Evolutionary conservation across 306 rosid species (phyloP).

Genomic region (Fragaria vesca): DNA sequence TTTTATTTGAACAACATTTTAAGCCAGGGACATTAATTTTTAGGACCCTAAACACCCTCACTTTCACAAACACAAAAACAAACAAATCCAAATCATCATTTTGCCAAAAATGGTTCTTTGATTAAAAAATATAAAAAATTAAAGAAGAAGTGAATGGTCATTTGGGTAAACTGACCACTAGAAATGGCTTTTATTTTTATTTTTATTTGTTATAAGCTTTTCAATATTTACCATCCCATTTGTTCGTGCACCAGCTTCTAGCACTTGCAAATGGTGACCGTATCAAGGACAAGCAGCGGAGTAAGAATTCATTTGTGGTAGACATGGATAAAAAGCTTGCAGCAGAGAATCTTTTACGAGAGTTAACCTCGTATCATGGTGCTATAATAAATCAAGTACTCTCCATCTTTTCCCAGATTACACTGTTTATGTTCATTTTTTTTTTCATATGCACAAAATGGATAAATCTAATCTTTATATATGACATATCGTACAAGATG

Average conservation of each 20-base stretch:
- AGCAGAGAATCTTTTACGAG: slow-evolving; percentile 76
- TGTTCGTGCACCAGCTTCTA: slow-evolving; percentile 55
- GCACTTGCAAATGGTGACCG: slow-evolving; percentile 92
- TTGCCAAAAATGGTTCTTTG: not conserved
- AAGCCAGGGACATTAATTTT: not conserved
- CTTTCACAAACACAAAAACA: not conserved
- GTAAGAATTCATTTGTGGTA: slow-evolving; percentile 84
- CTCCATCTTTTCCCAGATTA: not conserved
- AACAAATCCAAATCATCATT: not conserved
- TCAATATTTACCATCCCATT: slow-evolving; percentile 14
- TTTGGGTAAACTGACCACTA: not conserved
- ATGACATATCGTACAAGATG: slow-evolving; percentile 43
- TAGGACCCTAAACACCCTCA: not conserved
- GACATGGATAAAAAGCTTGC: slow-evolving; percentile 94
- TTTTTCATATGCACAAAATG: slow-evolving; percentile 2
- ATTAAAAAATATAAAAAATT: not conserved
- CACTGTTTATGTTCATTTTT: not conserved
- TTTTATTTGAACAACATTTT: not conserved
- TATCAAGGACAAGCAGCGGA: slow-evolving; percentile 83
- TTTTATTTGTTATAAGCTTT: not conserved
- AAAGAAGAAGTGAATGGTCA: not conserved
- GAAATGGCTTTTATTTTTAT: not conserved
- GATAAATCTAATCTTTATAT: not conserved
- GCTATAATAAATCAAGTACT: slow-evolving; percentile 68
- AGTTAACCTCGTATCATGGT: slow-evolving; percentile 72